These are phyloP conservation scores for Candida albicans DNA, from an alignment of 1,139 yeast genomes.

Conservation along the genomic window DNA sequence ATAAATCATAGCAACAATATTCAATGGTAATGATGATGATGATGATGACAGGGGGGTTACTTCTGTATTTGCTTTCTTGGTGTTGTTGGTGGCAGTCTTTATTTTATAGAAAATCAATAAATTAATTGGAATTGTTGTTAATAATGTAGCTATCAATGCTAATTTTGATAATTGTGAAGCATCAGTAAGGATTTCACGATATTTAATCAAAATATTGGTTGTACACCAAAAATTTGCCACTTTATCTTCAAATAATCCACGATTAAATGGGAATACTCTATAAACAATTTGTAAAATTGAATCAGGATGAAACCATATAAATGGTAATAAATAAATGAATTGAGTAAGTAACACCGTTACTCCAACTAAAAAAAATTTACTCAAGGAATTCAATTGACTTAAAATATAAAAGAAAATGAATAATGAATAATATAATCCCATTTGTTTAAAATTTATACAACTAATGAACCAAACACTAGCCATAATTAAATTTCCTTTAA, in stretches of 20 bases:
- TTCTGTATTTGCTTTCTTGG: slow-evolving; percentile 14
- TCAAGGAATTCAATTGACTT: slow-evolving; percentile 36
- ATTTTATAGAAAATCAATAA: slow-evolving; percentile 53
- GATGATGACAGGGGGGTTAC: not conserved
- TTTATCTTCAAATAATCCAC: slow-evolving; percentile 97
- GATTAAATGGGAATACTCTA: slow-evolving; percentile 85
- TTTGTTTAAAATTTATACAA: slow-evolving; percentile 85
- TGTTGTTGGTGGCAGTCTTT: slow-evolving; percentile 14
- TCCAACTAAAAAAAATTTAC: slow-evolving; percentile 57
- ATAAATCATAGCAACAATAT: slow-evolving; percentile 43
- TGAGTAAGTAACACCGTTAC: slow-evolving; percentile 61
- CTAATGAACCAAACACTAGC: slow-evolving; percentile 82
- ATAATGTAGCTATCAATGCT: slow-evolving; percentile 63
- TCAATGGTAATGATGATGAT: too few relatives aligned
- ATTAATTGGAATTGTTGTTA: slow-evolving; percentile 69
- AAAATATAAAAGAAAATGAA: slow-evolving; percentile 77
- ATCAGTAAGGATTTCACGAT: slow-evolving; percentile 51
- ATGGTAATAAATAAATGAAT: slow-evolving; percentile 57
- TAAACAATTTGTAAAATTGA: slow-evolving; percentile 40
- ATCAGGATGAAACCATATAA: slow-evolving; percentile 32
- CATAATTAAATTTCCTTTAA: slow-evolving; percentile 59
- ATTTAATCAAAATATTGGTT: slow-evolving; percentile 72
- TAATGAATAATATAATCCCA: slow-evolving; percentile 93
- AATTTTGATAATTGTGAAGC: slow-evolving; percentile 59
- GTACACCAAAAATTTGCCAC: slow-evolving; percentile 98